Evolutionary conservation across 768 basidiomycete species (phyloP).

Genomic region (Tylopilus intermedius): DNA sequence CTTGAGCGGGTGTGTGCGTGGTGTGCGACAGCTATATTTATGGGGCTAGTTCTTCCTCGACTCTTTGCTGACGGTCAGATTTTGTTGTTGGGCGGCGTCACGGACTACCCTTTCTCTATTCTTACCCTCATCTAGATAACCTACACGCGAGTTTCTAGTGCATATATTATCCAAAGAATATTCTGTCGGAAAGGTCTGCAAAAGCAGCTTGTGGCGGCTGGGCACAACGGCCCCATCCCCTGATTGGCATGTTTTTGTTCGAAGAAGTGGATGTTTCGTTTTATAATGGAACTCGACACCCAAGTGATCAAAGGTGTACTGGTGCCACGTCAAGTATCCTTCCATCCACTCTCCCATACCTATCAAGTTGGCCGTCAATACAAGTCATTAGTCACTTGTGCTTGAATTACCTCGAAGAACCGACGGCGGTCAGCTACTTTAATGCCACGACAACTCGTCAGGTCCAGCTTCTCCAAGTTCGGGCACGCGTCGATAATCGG

Average conservation of each 20-base stretch:
- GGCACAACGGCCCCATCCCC: too few species aligned
- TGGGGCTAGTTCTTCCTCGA: neutral
- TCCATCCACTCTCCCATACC: constrained; percentile 26
- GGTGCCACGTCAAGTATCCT: neutral
- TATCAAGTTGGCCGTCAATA: constrained; percentile 1
- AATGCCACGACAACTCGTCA: constrained; percentile 66
- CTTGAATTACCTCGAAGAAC: constrained; percentile 52
- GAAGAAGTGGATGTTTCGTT: too few species aligned
- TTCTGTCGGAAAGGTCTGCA: too few species aligned
- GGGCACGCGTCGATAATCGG: constrained; percentile 54
- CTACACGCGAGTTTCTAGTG: neutral
- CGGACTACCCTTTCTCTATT: neutral
- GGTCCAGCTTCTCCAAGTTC: constrained; percentile 48
- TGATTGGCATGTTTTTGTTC: too few species aligned
- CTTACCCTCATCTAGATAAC: neutral
- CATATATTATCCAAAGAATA: neutral
- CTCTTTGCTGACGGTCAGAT: neutral
- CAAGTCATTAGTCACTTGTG: constrained; percentile 7
- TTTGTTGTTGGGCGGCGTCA: neutral
- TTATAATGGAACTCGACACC: too few species aligned
- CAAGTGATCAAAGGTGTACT: too few species aligned
- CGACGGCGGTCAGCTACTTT: constrained; percentile 53
- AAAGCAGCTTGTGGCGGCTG: too few species aligned
- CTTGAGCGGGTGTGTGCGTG: constrained; percentile 6
- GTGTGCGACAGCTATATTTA: neutral